Evolutionary conservation across 2,329 filamentous ascomycete genomes (phyloP), one percentile per base, ranked within the genome.

Genomic region (Fusarium sarcochroum): DNA sequence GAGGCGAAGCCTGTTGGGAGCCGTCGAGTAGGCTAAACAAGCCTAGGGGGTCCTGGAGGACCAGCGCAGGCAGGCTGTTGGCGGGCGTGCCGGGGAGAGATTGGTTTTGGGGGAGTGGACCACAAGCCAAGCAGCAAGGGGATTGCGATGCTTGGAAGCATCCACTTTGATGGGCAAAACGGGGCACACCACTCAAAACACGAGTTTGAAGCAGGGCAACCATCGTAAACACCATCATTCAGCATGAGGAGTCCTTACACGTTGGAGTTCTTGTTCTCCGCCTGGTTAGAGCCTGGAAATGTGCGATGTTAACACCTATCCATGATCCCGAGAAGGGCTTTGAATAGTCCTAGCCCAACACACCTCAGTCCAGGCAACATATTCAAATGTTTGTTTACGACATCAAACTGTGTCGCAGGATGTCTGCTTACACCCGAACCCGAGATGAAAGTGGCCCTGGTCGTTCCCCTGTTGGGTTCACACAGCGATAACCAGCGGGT

Each of bases 1-100:
- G 71, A 73, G 71, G 69, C 67, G 71, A 70, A 71, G 62, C 67
- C 58, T 67, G 63, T 67, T 68, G 63, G 63, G 25, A 58, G 67
- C 63, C 66, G 58, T 49, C 53, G 40, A 62, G 58, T 32, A 54
- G 58, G 67, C 63, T 64, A 70, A 64, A 58, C 50, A 63, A 58
- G 60, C 48, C 52, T 46, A 50, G 53, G 51, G 49, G 53, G 46
- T 37, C 20, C 32, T 46, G 45, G 47, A 48, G 61, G 35, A 17
- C 50, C 37, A 64, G 59, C 50, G 23, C 50, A 56, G 58, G 46
- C 42, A 66, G 50, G 46, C 35, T 61, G 50, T 69, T 69, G 66
- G 66, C 42, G 66, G 59, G 60, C 23, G 52, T 37, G 23, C 56
- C 35, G 66, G 66, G 66, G 65, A 53, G 66, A 69, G 50, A 64